Percentiles rank a stretch among this genome's conserved stretches.
phyloP scores from a whole-genome alignment of 305 asterid genomes.

The Vinca major region DNA sequence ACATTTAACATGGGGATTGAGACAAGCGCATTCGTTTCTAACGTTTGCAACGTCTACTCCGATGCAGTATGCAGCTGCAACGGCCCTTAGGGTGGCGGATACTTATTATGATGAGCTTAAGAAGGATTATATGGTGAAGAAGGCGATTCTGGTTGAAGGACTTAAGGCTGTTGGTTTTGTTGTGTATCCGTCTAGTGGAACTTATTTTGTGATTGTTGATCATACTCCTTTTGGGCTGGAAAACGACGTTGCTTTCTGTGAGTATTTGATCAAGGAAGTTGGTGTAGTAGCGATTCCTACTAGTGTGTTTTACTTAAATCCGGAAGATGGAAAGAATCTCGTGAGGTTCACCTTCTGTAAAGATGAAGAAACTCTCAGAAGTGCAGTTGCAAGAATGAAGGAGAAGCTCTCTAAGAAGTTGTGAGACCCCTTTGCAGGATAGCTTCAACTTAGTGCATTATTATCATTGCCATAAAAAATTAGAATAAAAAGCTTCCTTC shows the following conservation, averaged over 20 bases:
- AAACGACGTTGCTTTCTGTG: slow-evolving; percentile 74
- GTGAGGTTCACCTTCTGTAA: slow-evolving; percentile 95
- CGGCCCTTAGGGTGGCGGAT: slow-evolving; percentile 66
- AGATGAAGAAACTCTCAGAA: slow-evolving; percentile 70
- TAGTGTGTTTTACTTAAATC: slow-evolving; percentile 73
- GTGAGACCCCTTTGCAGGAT: too few species aligned
- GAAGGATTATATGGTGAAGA: slow-evolving; percentile 57
- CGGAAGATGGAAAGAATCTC: slow-evolving; percentile 86
- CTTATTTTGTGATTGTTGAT: slow-evolving; percentile 80
- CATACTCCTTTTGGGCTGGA: slow-evolving; percentile 79
- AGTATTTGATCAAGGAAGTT: slow-evolving; percentile 79
- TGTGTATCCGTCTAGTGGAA: slow-evolving; percentile 78
- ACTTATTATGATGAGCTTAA: slow-evolving; percentile 68
- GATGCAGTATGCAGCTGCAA: slow-evolving; percentile 72
- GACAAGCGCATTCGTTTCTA: slow-evolving; percentile 80
- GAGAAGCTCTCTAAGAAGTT: slow-evolving; percentile 53
- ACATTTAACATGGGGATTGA: slow-evolving; percentile 81
- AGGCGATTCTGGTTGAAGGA: slow-evolving; percentile 68
- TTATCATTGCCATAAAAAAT: too few species aligned
- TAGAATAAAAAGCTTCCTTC: too few species aligned
- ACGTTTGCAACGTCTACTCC: slow-evolving; percentile 94
- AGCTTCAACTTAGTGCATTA: too few species aligned
- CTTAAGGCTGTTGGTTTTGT: slow-evolving; percentile 65
- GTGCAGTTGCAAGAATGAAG: slow-evolving; percentile 85
- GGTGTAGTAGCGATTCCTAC: slow-evolving; percentile 94